These are phyloP conservation scores for Gnomoniopsis sp. DNA, from an alignment of 2,329 filamentous ascomycete genomes.

Conservation along the genomic window DNA sequence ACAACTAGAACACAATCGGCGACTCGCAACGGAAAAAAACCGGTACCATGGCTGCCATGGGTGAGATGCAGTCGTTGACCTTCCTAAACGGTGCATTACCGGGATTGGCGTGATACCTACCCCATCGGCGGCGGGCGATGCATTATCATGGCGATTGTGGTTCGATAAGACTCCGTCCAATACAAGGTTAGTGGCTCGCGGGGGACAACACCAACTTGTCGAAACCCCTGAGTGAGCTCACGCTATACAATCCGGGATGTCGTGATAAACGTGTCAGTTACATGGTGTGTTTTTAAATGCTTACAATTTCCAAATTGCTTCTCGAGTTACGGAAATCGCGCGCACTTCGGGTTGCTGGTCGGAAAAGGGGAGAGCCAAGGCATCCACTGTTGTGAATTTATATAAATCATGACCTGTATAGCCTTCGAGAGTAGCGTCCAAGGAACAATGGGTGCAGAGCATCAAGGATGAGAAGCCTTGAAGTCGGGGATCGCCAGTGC, in stretches of 20 bases:
- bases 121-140: not conserved
- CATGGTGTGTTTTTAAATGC: not conserved
- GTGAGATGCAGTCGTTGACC: not conserved
- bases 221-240: not conserved
- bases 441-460: not conserved
- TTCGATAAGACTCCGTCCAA: not conserved
- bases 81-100: slow-evolving; percentile 7
- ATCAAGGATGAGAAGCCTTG: not conserved
- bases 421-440: not conserved
- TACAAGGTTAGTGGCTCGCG: not conserved
- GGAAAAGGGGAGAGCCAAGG: not conserved
- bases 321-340: not conserved
- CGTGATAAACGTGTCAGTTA: not conserved
- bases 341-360: not conserved
- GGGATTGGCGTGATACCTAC: slow-evolving; percentile 1
- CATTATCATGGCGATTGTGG: not conserved
- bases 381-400: not conserved
- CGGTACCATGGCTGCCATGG: not conserved
- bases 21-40: not conserved
- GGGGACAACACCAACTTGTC: not conserved
- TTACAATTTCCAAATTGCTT: not conserved
- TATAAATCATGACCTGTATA: not conserved
- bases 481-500: not conserved
- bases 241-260: not conserved
- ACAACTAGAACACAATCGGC: not conserved